Percentiles rank a stretch among this genome's conserved stretches.
These are phyloP conservation scores for Gossypium davidsonii DNA, from an alignment of 441 rosid genomes.

Conservation along the genomic window DNA sequence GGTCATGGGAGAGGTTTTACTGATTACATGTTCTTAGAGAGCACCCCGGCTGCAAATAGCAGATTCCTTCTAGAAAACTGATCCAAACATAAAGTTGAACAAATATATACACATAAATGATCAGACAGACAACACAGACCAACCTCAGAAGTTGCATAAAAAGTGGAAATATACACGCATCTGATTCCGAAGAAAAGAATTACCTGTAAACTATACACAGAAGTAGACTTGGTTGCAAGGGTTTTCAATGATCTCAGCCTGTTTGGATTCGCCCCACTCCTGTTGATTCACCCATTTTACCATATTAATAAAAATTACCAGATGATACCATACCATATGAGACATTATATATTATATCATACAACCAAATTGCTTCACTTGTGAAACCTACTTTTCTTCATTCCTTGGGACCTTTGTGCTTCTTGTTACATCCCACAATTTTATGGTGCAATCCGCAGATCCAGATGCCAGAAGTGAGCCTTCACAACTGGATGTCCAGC, in stretches of 20 bases:
- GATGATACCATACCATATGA: background rate
- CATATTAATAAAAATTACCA: background rate
- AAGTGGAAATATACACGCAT: background rate
- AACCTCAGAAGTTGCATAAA: background rate
- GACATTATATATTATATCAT: background rate
- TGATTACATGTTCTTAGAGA: conserved; percentile 38
- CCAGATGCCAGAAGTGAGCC: conserved; percentile 94
- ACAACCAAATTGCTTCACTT: background rate
- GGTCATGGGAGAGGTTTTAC: background rate
- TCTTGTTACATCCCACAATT: conserved; percentile 81
- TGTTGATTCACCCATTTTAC: conserved; percentile 22
- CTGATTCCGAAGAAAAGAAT: background rate
- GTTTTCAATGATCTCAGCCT: conserved; percentile 77
- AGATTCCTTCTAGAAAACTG: conserved; percentile 89
- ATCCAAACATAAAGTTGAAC: background rate
- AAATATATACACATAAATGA: background rate
- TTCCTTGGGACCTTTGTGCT: conserved; percentile 55
- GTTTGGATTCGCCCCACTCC: conserved; percentile 55
- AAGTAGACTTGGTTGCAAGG: conserved; percentile 75
- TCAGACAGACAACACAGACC: background rate
- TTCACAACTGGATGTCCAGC: conserved; percentile 58
- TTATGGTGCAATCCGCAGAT: conserved; percentile 90
- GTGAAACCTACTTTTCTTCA: conserved; percentile 67
- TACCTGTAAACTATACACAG: conserved; percentile 73
- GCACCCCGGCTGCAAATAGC: conserved; percentile 73